Evolutionary conservation across 768 basidiomycete genomes (phyloP).

Genomic region (Dentipellis fragilis): DNA sequence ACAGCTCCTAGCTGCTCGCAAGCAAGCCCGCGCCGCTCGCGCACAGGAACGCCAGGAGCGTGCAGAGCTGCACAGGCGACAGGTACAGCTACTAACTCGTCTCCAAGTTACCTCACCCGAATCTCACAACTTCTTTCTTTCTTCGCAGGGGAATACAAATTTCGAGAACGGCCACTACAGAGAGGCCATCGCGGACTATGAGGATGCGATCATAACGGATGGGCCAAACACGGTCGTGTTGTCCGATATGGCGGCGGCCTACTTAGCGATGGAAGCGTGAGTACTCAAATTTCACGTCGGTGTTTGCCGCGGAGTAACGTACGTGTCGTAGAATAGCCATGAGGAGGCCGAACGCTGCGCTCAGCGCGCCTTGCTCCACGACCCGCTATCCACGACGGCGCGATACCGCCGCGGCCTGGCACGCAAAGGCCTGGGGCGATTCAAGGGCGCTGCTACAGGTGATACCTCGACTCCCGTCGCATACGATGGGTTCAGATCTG

Average conservation of each 20-base stretch:
- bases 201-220: constrained; percentile 13
- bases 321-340: constrained; percentile 13
- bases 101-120: too few species aligned
- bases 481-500: background rate
- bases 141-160: constrained; percentile 30
- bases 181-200: constrained; percentile 22
- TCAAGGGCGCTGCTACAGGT: background rate
- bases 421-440: constrained; percentile 16
- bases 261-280: constrained; percentile 28
- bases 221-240: constrained; percentile 29
- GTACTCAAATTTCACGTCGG: background rate
- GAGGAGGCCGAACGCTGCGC: constrained; percentile 22
- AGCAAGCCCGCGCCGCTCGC: too few species aligned
- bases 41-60: too few species aligned
- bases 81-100: too few species aligned
- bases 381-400: constrained; percentile 24
- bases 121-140: too few species aligned
- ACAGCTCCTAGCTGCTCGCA: too few species aligned
- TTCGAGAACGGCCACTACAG: constrained; percentile 32
- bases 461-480: background rate
- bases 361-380: constrained; percentile 2
- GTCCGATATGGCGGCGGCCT: constrained; percentile 32
- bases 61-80: too few species aligned
- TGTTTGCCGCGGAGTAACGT: background rate
- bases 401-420: constrained; percentile 26